phyloP scores from a whole-genome alignment of 176 grass and related monocot species.

The Musa schizocarpa region DNA sequence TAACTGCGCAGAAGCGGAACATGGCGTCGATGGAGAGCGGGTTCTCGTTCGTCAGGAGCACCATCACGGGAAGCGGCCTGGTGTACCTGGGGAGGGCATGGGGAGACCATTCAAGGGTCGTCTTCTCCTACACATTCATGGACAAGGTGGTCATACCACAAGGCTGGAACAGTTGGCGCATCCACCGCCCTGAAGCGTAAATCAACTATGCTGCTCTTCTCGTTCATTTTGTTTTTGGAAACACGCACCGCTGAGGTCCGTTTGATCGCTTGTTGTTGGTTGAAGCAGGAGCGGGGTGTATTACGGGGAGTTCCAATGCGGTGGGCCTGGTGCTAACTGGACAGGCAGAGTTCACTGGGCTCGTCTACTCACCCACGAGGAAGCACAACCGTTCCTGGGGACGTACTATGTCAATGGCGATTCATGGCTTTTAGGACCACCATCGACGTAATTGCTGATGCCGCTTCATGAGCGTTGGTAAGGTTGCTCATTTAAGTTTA shows the following conservation, averaged over 20 bases:
- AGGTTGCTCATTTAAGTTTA: too few species aligned
- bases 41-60: constrained; percentile 39
- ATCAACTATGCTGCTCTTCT: not conserved
- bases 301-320: constrained; percentile 45
- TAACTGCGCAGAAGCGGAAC: constrained; percentile 42
- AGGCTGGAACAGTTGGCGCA: constrained; percentile 42
- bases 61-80: constrained; percentile 17
- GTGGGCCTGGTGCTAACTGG: constrained; percentile 16
- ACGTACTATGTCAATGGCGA: constrained; percentile 30
- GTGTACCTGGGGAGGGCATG: constrained; percentile 41
- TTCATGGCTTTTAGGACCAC: constrained; percentile 27
- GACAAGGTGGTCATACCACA: constrained; percentile 48
- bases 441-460: not conserved
- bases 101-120: constrained; percentile 46
- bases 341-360: constrained; percentile 31
- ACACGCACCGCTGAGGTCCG: too few species aligned
- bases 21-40: constrained; percentile 32
- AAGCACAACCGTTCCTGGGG: constrained; percentile 36
- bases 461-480: too few species aligned
- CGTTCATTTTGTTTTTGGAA: not conserved
- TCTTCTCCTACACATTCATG: constrained; percentile 42
- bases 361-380: constrained; percentile 17
- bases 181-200: constrained; percentile 32
- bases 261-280: not conserved
- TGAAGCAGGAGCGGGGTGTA: constrained; percentile 29